Evolutionary conservation across 306 rosid species (phyloP).

Genomic region (Prunus armeniaca): DNA sequence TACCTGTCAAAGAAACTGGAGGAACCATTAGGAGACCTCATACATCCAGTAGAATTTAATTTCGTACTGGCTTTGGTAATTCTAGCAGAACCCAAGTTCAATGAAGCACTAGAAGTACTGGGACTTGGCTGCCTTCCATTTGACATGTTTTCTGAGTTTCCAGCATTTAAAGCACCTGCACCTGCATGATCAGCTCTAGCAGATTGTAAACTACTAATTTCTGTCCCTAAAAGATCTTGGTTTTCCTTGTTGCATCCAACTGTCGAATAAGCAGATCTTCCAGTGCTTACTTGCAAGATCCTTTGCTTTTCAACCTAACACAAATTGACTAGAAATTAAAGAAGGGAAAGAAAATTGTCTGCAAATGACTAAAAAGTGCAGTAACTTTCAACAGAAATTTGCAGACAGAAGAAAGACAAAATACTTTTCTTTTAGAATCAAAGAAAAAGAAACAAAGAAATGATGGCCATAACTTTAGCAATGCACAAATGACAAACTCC

Average conservation of each 20-base stretch:
- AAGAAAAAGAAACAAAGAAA: not conserved
- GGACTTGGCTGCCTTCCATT: conserved; percentile 33
- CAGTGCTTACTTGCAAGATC: conserved; percentile 59
- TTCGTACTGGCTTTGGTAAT: conserved; percentile 26
- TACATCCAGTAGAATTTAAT: conserved; percentile 34
- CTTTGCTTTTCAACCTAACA: conserved; percentile 80
- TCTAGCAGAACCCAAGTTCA: conserved; percentile 28
- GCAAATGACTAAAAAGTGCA: not conserved
- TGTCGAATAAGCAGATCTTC: conserved; percentile 37
- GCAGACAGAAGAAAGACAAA: not conserved
- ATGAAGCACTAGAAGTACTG: conserved; percentile 32
- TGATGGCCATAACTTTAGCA: not conserved
- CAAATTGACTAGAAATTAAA: not conserved
- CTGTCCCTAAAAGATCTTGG: conserved; percentile 27
- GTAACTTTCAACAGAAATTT: conserved; percentile 4
- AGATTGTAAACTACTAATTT: conserved; percentile 24
- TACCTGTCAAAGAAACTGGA: conserved; percentile 78
- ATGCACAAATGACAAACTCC: not conserved
- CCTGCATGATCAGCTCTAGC: conserved; percentile 31
- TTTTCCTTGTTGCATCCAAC: conserved; percentile 39
- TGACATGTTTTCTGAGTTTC: conserved; percentile 31
- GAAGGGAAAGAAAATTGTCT: not conserved
- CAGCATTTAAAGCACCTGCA: conserved; percentile 26
- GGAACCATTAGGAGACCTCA: conserved; percentile 45
- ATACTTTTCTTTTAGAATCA: not conserved